Evolutionary conservation across 2,329 filamentous ascomycete species (phyloP).

Genomic region (Diatrype stigma): DNA sequence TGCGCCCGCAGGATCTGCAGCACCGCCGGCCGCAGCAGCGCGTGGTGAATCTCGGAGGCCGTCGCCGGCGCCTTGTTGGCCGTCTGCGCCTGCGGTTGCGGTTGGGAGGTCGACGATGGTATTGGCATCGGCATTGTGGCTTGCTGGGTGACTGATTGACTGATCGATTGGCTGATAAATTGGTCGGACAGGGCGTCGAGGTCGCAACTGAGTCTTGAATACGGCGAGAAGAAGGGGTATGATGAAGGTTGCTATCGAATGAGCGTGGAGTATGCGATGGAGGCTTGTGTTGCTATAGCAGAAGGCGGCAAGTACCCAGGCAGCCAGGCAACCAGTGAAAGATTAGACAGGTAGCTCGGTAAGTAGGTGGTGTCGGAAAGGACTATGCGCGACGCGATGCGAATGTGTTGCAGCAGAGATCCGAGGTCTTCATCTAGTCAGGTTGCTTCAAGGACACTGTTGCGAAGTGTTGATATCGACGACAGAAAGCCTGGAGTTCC

Average conservation of each 20-base stretch:
- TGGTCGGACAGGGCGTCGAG: not conserved
- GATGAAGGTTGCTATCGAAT: not conserved
- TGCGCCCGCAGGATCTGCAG: conserved; percentile 89
- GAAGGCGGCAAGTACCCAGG: too few species aligned
- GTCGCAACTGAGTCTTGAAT: not conserved
- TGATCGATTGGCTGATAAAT: not conserved
- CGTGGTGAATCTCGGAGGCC: conserved; percentile 44
- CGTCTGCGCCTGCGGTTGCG: conserved; percentile 10
- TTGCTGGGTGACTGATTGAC: not conserved
- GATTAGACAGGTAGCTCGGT: too few species aligned
- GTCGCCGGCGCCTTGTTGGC: conserved; percentile 10
- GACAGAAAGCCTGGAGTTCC: too few species aligned
- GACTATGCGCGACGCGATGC: too few species aligned
- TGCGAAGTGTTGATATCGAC: too few species aligned
- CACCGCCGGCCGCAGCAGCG: conserved; percentile 79
- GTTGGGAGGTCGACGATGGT: conserved; percentile 15
- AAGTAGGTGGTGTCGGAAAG: too few species aligned
- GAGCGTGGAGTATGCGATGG: too few species aligned
- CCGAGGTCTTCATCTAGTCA: too few species aligned
- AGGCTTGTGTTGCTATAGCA: too few species aligned
- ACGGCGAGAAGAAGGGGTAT: not conserved
- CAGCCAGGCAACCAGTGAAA: too few species aligned
- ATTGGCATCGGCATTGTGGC: not conserved
- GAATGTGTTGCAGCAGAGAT: too few species aligned
- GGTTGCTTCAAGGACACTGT: too few species aligned